Evolutionary conservation across 2,329 filamentous ascomycete species (phyloP).

Genomic region (Neonectria neomacrospora): DNA sequence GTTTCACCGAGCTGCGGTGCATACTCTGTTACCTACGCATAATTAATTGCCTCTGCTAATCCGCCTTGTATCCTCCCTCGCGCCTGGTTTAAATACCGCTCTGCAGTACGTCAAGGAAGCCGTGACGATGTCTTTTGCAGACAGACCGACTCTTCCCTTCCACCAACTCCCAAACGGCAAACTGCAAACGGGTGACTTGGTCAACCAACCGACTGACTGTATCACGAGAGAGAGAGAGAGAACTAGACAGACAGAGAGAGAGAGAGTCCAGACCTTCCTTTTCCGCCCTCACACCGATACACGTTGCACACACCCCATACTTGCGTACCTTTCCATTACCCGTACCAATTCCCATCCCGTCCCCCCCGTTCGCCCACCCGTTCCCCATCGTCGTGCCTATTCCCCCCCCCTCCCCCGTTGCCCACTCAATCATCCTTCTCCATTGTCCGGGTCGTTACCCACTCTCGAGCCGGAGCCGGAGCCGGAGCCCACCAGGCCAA

Average conservation of each 20-base stretch:
- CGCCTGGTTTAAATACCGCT: neutral
- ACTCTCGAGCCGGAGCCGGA: slow-evolving; percentile 8
- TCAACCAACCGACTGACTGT: neutral
- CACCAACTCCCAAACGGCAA: neutral
- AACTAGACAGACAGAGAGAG: neutral
- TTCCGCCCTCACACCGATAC: slow-evolving; percentile 18
- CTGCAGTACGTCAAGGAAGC: neutral
- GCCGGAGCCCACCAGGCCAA: slow-evolving; percentile 9
- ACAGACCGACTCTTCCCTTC: neutral
- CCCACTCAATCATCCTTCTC: neutral
- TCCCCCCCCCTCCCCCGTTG: neutral
- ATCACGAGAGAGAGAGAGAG: neutral
- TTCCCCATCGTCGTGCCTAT: slow-evolving; percentile 2
- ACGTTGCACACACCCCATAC: slow-evolving; percentile 1
- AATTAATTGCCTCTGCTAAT: neutral
- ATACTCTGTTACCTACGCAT: too few relatives aligned
- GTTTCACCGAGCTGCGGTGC: slow-evolving; percentile 26
- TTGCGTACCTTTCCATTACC: neutral
- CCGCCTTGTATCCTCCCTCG: too few relatives aligned
- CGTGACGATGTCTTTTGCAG: too few relatives aligned
- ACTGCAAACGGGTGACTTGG: slow-evolving; percentile 2
- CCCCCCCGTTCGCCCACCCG: neutral
- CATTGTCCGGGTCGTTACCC: slow-evolving; percentile 6
- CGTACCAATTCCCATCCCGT: neutral
- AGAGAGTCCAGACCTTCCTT: slow-evolving; percentile 2